Evolutionary conservation across 495 filamentous ascomycete species (phyloP), one percentile per base, ranked within the genome.

Genomic region (Entonaema liquescens): DNA sequence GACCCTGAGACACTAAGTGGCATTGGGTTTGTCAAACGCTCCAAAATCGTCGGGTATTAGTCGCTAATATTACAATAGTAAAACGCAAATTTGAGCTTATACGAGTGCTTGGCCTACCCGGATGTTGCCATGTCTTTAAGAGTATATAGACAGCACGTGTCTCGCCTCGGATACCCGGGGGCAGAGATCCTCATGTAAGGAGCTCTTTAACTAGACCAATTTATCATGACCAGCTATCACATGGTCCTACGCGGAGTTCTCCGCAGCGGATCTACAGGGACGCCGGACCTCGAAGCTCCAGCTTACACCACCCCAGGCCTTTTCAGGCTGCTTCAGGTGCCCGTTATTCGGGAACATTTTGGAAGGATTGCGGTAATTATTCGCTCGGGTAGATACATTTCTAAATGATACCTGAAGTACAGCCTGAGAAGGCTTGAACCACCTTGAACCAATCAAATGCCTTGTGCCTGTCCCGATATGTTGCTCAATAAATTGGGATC

Each of bases 21-120:
- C 2, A 85, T 99, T 62, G 96, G 95, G 64, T 87, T 97, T 67
- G 92, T 97, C 31, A 94, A 94, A 89, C 82, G 94, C 65, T 94
- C 71, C 8, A 7, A 33, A 42, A 68, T 61, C 9, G 23, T 31
- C 44, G 35, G 40, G 28, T 28, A 55, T 25, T 56, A n/a, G 38
- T 53, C 23, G 53, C 75, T 77, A 61, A 77, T 70, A 33, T 40
- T n/a, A 9, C 2, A 54, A 60, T 31, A 77, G 75, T 38, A 77
- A 77, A 49, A 77, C 75, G 26, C 75, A 77, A 68, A 77, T 77
- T 25, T 77, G 36, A 74, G 36, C 7, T n/a, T 23, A 58, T 26
- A 17, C 40, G 36, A 29, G 42, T 29, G 44, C 58, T 23, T 29
- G 3, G 5, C 31, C 31, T 38, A 40, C 28, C 50, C 50, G 25